Evolutionary conservation across 1,284 basidiomycete genomes (phyloP).

Genomic region (Polyporus tsugae): DNA sequence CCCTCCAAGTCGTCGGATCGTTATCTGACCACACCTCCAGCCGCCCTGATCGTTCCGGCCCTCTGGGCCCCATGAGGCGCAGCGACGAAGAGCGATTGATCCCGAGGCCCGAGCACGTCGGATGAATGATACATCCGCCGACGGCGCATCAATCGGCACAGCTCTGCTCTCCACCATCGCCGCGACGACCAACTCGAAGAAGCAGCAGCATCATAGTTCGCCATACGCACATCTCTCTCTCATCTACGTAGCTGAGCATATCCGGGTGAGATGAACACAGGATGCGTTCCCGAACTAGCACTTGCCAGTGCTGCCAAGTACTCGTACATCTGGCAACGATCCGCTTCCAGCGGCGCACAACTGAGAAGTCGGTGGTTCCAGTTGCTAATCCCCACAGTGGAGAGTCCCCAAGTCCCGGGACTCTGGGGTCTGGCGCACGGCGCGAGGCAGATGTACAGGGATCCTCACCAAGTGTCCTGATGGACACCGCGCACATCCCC

Average conservation of each 20-base stretch:
- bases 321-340: background rate
- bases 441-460: background rate
- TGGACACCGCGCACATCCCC: background rate
- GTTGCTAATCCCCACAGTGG: too few relatives aligned
- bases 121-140: constrained; percentile 12
- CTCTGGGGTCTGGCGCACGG: background rate
- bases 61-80: background rate
- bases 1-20: constrained; percentile 17
- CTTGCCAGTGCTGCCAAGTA: background rate
- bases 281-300: background rate
- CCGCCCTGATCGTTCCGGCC: background rate
- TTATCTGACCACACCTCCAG: constrained; percentile 15
- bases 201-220: constrained; percentile 1
- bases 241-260: background rate
- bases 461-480: background rate
- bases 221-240: background rate
- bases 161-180: constrained; percentile 16
- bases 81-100: background rate
- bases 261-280: constrained; percentile 9
- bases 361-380: background rate
- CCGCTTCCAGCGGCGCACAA: constrained; percentile 6
- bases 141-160: constrained; percentile 30
- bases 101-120: constrained; percentile 14
- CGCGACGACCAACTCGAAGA: constrained; percentile 7
- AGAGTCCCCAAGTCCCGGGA: too few relatives aligned